Evolutionary conservation across 2,329 filamentous ascomycete species (phyloP).

Genomic region (Bipolaris zeicola): DNA sequence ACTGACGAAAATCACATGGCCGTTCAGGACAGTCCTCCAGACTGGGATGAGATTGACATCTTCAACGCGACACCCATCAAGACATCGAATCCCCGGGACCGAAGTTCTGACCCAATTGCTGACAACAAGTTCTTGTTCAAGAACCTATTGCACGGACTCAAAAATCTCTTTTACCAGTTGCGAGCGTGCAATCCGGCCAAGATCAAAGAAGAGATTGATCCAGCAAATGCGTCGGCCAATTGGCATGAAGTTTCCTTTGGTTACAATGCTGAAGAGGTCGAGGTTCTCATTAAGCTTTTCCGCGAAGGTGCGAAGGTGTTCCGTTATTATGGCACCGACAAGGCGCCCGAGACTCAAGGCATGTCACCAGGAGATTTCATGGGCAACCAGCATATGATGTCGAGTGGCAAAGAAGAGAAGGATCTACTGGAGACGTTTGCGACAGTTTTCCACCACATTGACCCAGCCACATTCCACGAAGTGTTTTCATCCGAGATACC

Average conservation of each 20-base stretch:
- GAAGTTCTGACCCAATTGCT: conserved; percentile 84
- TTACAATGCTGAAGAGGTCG: conserved; percentile 95
- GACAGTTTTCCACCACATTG: conserved; percentile 97
- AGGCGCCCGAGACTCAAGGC: conserved; percentile 74
- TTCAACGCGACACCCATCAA: conserved; percentile 97
- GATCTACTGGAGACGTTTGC: conserved; percentile 96
- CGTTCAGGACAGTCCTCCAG: conserved; percentile 77
- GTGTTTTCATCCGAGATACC: conserved; percentile 98
- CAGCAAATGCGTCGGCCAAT: conserved; percentile 78
- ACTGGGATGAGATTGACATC: conserved; percentile 98
- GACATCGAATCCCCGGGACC: conserved; percentile 86
- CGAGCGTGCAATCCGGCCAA: conserved; percentile 79
- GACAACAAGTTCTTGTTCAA: conserved; percentile 99
- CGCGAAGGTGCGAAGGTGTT: conserved; percentile 96
- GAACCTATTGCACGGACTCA: conserved; percentile 92
- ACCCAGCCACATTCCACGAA: conserved; percentile 97
- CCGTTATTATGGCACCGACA: conserved; percentile 92
- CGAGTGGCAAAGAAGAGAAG: conserved; percentile 94
- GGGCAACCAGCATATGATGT: conserved; percentile 93
- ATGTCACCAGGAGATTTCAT: conserved; percentile 88
- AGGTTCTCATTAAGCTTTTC: conserved; percentile 96
- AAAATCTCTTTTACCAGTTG: conserved; percentile 95
- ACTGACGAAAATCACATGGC: conserved; percentile 80
- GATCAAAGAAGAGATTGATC: conserved; percentile 68
- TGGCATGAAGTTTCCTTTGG: conserved; percentile 97